Base-by-base conservation (phyloP, 2,329 filamentous ascomycete genomes). In the Stagonosporopsis tanaceti region DNA sequence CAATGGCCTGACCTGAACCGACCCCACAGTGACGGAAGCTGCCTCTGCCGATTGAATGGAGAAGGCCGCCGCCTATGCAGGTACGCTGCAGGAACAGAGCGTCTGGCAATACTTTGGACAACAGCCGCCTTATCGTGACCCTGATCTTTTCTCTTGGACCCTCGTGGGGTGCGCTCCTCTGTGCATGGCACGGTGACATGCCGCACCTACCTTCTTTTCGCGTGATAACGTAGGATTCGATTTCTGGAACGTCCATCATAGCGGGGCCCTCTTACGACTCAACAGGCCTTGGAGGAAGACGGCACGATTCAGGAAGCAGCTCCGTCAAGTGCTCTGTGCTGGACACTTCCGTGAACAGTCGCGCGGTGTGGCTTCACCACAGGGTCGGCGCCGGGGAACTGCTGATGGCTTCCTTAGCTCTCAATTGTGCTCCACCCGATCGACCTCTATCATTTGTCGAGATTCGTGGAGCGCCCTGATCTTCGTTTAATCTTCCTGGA, bases 21-120 rank as follows among this genome's bases (percentile, higher is more conserved):
- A 53, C 65, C 69, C 72, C 73, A 75, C 71, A 74, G 59, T 66
- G 62, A 67, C 64, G 65, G 63, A 63, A 60, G 50, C 17, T 40
- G 42, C 52, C 59, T 57, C 57, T 39, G 61, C 59, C 60, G 50
- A 62, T 68, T 66, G 57, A 63, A 57, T 59, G 51, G 65, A 57
- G 54, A 52, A 59, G 58, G 60, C 54, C 48, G 63, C 63, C 62
- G 61, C 75, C 76, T 75, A 76, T 76, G 73, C 73, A 76, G 73
- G 73, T 74, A 76, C 73, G 57, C 66, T 70, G 76, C 76, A 78
- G 76, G 76, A 72, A 77, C 76, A 64, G 61, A 61, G 60, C 61
- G 62, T 61, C 59, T 51, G 51, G 54, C 60, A 60, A 56, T 53
- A 60, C 50, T 54, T 53, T 20, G 17, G 50, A 54, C 59, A 42